Evolutionary conservation across 176 grass and related monocot genomes (phyloP).

Genomic region (Lolium multiflorum): DNA sequence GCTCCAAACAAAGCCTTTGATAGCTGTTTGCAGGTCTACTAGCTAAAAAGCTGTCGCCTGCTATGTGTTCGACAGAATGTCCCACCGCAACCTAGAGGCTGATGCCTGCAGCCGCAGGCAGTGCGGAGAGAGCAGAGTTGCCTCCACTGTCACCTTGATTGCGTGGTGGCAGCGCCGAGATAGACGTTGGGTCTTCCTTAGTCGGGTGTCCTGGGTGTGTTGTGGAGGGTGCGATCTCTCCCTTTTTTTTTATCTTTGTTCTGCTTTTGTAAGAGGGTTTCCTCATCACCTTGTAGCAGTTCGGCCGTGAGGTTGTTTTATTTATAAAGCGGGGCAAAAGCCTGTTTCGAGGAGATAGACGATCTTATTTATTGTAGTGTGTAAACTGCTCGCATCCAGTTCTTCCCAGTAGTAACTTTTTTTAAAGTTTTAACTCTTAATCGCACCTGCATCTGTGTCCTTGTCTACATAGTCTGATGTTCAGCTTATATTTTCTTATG

Average conservation of each 20-base stretch:
- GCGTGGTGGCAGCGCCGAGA: neutral
- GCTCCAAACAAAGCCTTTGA: neutral
- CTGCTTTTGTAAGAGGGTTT: no score
- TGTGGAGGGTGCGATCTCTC: no score
- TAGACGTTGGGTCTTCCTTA: neutral
- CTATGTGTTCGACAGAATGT: constrained; percentile 8
- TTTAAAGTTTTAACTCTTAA: neutral
- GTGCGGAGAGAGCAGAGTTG: neutral
- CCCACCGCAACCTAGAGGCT: neutral
- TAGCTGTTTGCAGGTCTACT: neutral
- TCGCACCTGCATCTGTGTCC: neutral
- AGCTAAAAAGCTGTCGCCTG: neutral
- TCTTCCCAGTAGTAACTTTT: neutral
- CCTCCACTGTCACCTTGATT: neutral
- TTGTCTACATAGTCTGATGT: neutral
- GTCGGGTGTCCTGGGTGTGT: no score
- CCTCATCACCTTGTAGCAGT: no score
- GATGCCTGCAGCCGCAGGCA: neutral
- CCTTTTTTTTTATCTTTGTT: no score
- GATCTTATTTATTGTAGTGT: no score
- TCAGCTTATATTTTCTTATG: neutral
- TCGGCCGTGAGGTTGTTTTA: no score
- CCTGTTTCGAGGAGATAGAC: neutral
- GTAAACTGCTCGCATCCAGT: no score
- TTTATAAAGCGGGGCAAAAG: neutral